phyloP scores from a whole-genome alignment of 306 rosid species.

The Datisca glomerata region DNA sequence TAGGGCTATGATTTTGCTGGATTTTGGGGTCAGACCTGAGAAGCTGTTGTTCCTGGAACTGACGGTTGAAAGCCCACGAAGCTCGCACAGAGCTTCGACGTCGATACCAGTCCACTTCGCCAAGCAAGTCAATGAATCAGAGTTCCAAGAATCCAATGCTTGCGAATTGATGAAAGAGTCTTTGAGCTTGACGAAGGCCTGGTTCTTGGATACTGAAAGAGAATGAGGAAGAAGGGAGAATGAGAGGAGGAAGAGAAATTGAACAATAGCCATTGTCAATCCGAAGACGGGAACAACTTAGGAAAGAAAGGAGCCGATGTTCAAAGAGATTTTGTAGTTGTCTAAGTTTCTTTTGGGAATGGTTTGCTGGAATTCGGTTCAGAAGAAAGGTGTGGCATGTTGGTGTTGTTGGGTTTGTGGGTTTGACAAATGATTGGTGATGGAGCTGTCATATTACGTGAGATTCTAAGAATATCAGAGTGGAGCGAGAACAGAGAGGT shows the following conservation, averaged over 20 bases:
- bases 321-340: slow-evolving; percentile 28
- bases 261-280: no score
- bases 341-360: slow-evolving; percentile 8
- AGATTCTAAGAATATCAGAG: no score
- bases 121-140: slow-evolving; percentile 34
- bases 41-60: slow-evolving; percentile 51
- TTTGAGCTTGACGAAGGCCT: slow-evolving; percentile 48
- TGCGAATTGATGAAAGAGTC: slow-evolving; percentile 23
- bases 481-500: no score
- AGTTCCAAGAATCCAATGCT: slow-evolving; percentile 38
- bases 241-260: slow-evolving; percentile 3
- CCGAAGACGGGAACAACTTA: no score
- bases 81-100: slow-evolving; percentile 23
- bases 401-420: no score
- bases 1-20: slow-evolving; percentile 40
- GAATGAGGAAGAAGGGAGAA: slow-evolving; percentile 2
- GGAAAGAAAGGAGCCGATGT: slow-evolving; percentile 64
- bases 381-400: no score
- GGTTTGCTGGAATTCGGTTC: slow-evolving; percentile 1
- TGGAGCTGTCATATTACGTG: no score
- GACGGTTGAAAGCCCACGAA: slow-evolving; percentile 28
- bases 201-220: slow-evolving; percentile 14
- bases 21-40: slow-evolving; percentile 52
- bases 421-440: no score
- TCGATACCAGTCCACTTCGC: slow-evolving; percentile 54